Percentiles rank a stretch among this genome's conserved stretches.
Conservation (phyloP, 1,139 yeast species). For the Meyerozyma athensensis region DNA sequence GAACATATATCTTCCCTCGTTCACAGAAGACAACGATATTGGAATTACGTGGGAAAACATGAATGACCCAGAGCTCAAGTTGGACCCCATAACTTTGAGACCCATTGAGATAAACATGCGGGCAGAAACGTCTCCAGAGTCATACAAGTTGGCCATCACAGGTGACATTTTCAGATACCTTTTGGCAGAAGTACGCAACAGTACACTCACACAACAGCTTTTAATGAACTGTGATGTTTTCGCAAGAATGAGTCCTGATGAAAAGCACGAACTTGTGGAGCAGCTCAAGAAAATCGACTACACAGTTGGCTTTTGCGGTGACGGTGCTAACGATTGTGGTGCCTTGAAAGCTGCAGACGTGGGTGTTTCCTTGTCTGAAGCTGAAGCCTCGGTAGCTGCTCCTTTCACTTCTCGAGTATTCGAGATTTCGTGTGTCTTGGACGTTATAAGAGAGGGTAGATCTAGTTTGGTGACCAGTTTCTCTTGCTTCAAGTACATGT, state of each 20-base stretch:
- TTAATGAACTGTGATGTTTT: slow-evolving; percentile 72
- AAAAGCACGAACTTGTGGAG: slow-evolving; percentile 90
- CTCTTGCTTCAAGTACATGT: slow-evolving; percentile 97
- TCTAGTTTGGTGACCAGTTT: slow-evolving; percentile 93
- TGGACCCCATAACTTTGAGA: slow-evolving; percentile 61
- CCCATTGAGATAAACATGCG: slow-evolving; percentile 36
- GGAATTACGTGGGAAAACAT: slow-evolving; percentile 61
- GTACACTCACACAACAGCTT: slow-evolving; percentile 45
- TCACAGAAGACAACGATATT: slow-evolving; percentile 34
- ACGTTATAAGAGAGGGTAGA: slow-evolving; percentile 90
- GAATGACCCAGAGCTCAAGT: slow-evolving; percentile 42
- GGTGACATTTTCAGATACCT: slow-evolving; percentile 87
- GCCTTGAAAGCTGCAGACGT: slow-evolving; percentile 49
- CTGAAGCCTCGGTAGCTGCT: slow-evolving; percentile 44
- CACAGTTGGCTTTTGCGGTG: slow-evolving; percentile 97
- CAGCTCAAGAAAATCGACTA: slow-evolving; percentile 80
- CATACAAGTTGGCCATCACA: slow-evolving; percentile 75
- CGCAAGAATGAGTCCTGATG: slow-evolving; percentile 99
- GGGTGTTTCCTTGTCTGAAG: slow-evolving; percentile 5
- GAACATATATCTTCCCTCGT: slow-evolving; percentile 66
- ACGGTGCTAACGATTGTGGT: slow-evolving; percentile 97
- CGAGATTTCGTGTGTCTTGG: slow-evolving; percentile 88
- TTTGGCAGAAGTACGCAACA: slow-evolving; percentile 50
- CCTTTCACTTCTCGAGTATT: slow-evolving; percentile 90
- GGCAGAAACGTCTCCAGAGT: slow-evolving; percentile 15